phyloP scores from a whole-genome alignment of 2,329 filamentous ascomycete species.

The Fusarium temperatum region DNA sequence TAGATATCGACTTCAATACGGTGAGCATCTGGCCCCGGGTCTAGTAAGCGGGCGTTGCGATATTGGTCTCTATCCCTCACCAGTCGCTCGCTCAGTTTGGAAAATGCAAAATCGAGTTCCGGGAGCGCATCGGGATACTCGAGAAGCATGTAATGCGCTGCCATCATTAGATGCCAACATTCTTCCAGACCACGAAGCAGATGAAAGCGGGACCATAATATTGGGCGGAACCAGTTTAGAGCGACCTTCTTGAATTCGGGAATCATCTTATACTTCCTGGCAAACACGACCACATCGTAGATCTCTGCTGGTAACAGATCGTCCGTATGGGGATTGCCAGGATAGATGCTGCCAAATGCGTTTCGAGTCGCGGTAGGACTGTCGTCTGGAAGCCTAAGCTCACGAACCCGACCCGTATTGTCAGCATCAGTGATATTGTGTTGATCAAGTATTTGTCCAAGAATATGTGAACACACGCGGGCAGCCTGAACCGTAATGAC shows the following conservation, averaged over 20 bases:
- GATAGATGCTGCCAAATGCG: background rate
- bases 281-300: background rate
- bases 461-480: background rate
- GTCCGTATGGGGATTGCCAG: background rate
- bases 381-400: background rate
- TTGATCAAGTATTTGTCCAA: background rate
- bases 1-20: background rate
- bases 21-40: background rate
- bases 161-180: background rate
- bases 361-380: background rate
- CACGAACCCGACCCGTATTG: background rate
- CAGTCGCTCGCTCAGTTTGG: background rate
- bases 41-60: background rate
- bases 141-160: background rate
- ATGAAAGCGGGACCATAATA: too few species aligned
- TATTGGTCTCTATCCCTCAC: background rate
- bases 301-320: background rate
- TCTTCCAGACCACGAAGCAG: background rate
- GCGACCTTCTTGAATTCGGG: background rate
- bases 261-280: background rate
- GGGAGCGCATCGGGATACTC: background rate
- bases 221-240: background rate
- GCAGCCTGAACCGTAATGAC: background rate
- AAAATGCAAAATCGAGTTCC: background rate
- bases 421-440: background rate